phyloP scores from a whole-genome alignment of 768 basidiomycete genomes.

The Dendrothele bispora region DNA sequence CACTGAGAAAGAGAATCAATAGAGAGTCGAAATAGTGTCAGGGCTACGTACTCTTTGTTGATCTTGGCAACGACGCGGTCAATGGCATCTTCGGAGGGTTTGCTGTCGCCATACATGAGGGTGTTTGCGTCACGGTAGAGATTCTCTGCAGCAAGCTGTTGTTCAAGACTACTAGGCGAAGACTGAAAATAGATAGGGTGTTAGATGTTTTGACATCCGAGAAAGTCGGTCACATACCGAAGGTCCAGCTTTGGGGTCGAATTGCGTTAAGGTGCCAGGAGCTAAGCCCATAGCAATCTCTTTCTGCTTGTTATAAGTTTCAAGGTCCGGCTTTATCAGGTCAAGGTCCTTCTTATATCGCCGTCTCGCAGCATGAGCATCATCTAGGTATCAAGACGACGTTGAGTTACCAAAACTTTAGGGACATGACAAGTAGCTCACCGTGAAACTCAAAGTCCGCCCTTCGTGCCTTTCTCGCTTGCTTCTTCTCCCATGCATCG shows the following conservation, averaged over 20 bases:
- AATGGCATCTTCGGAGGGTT: slow-evolving; percentile 93
- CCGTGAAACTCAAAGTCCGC: slow-evolving; percentile 93
- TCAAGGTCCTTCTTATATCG: slow-evolving; percentile 93
- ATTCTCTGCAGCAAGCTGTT: slow-evolving; percentile 71
- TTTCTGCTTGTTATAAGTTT: slow-evolving; percentile 86
- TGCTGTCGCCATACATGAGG: slow-evolving; percentile 91
- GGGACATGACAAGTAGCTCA: slow-evolving; percentile 34
- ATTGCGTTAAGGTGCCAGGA: slow-evolving; percentile 66
- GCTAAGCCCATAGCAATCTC: slow-evolving; percentile 77
- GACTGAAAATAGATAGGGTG: slow-evolving; percentile 40
- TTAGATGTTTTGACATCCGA: slow-evolving; percentile 10
- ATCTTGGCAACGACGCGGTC: slow-evolving; percentile 90
- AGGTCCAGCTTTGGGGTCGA: slow-evolving; percentile 50
- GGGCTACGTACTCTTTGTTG: slow-evolving; percentile 79
- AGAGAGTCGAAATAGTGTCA: not conserved
- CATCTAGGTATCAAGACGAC: slow-evolving; percentile 52
- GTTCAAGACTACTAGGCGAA: slow-evolving; percentile 56
- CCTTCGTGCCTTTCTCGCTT: slow-evolving; percentile 76
- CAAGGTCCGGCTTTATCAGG: slow-evolving; percentile 83
- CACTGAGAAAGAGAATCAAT: slow-evolving; percentile 40
- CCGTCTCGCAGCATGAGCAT: slow-evolving; percentile 83
- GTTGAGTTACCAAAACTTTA: slow-evolving; percentile 2
- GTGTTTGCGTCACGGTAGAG: slow-evolving; percentile 94
- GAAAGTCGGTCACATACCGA: slow-evolving; percentile 25
- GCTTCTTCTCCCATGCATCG: slow-evolving; percentile 93